Conservation (phyloP, 2,329 filamentous ascomycete species). For the Penicillium crustosum region DNA sequence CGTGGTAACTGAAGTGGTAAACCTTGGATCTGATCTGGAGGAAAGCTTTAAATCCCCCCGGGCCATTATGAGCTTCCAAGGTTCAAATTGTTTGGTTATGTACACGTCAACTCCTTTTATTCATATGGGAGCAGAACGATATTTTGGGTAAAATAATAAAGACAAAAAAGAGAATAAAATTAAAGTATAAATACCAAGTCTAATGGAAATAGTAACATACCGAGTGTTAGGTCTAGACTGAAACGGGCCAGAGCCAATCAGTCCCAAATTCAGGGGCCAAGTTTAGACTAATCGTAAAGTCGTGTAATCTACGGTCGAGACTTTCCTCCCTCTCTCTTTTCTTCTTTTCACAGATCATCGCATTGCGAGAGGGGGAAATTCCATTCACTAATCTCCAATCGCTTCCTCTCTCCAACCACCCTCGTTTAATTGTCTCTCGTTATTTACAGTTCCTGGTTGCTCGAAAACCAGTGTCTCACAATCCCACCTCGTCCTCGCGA, state of each 20-base stretch:
- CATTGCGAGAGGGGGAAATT: slow-evolving; percentile 7
- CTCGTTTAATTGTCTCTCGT: background rate
- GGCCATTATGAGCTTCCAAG: background rate
- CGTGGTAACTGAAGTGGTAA: background rate
- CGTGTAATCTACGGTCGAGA: slow-evolving; percentile 11
- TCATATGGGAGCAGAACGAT: too few relatives aligned
- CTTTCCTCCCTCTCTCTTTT: slow-evolving; percentile 12
- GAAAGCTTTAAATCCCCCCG: background rate
- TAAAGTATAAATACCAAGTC: slow-evolving; percentile 3
- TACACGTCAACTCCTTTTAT: too few relatives aligned
- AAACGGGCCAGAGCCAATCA: slow-evolving; percentile 23
- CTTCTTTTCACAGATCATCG: slow-evolving; percentile 4
- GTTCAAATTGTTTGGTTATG: too few relatives aligned
- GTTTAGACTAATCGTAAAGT: background rate
- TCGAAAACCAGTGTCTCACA: slow-evolving; percentile 4
- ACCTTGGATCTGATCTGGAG: background rate
- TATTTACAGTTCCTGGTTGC: slow-evolving; percentile 3
- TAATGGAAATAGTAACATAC: slow-evolving; percentile 11
- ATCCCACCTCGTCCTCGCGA: background rate
- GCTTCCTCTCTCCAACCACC: slow-evolving; percentile 6
- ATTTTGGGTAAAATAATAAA: too few relatives aligned
- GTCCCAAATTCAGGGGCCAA: slow-evolving; percentile 19
- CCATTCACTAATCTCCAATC: slow-evolving; percentile 3
- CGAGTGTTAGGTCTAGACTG: slow-evolving; percentile 20
- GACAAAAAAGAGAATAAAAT: background rate